A percentile compares a stretch with the other conserved stretches of the same genome.
phyloP scores from a whole-genome alignment of 2,329 filamentous ascomycete genomes.

The Aspergillus glaucus region DNA sequence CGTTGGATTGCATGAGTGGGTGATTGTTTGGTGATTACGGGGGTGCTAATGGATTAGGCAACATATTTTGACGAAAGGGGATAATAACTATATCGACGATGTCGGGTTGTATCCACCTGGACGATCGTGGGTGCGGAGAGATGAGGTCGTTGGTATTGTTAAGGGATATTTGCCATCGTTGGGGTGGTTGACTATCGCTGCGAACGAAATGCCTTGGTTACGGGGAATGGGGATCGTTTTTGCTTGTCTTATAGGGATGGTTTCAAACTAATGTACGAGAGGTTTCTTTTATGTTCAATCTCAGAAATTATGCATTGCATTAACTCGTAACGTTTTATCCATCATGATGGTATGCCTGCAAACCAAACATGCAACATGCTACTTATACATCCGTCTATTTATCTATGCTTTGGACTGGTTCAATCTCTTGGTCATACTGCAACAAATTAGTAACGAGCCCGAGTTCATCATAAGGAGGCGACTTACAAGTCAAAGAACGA shows the following conservation, averaged over 20 bases:
- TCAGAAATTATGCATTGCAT: no score
- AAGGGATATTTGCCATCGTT: slow-evolving; percentile 2
- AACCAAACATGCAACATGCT: not conserved
- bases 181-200: slow-evolving; percentile 1
- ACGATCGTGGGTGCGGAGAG: not conserved
- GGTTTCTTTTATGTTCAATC: no score
- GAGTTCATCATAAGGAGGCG: not conserved
- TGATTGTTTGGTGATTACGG: not conserved
- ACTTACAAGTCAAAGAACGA: slow-evolving; percentile 97
- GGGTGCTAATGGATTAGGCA: not conserved
- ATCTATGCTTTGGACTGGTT: slow-evolving; percentile 23
- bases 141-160: slow-evolving; percentile 4
- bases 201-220: not conserved
- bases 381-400: slow-evolving; percentile 4
- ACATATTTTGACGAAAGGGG: slow-evolving; percentile 4
- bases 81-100: slow-evolving; percentile 6
- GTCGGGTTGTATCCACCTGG: slow-evolving; percentile 3
- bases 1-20: no score
- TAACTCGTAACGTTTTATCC: not conserved
- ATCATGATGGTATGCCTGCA: not conserved
- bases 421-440: slow-evolving; percentile 35
- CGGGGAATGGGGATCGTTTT: not conserved
- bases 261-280: not conserved
- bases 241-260: not conserved
- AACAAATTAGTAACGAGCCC: slow-evolving; percentile 8